Base-by-base conservation (phyloP, 495 filamentous ascomycete genomes). In the Trichoderma erinaceum region DNA sequence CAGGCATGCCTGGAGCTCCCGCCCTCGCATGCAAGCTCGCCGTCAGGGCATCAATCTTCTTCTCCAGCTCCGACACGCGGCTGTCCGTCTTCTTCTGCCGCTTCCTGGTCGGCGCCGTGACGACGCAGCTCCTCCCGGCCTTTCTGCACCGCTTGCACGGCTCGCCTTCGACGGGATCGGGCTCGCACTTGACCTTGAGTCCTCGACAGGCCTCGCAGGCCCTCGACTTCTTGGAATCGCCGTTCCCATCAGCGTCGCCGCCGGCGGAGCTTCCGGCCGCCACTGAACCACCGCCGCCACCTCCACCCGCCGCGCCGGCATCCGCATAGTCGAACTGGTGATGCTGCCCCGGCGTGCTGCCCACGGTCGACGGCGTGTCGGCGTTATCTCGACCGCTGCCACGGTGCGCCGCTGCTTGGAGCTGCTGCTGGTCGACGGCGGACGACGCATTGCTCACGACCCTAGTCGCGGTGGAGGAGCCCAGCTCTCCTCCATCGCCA, bases 61-160 rank as follows among this genome's bases (percentile, higher is more conserved):
- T 92, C 78, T 99, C 95, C 52, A 99, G 81, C 78, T 97, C 94
- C 16, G 92, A 89, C 10, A 99, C 93, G 48, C 93, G 86, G 68
- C 86, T 92, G 74, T 97, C 95, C 35, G 90, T 92, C 81, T 97
- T 97, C 81, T 95, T 97, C 80, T 93, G 90, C 38, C 94, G 83
- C 77, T 96, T 97, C 16, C 92, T 83, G 15, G 86, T 92, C 1
- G 93, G 93, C 32, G 86, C 85, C 10, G 92, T 96, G 44, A 96
- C 88, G 41, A 97, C 75, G 71, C 95, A 99, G 67, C 82, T 79
- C 18, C 94, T 83, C 32, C 85, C 84, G 1, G 93, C 90, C 75
- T 97, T 97, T 27, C 87, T 86, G 76, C 95, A 99, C 63, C 95
- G 85, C 74, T 88, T 91, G 77, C 95, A 99, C 1, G 91, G 82